Conservation (phyloP, 208 protist genomes). For the Trypanosomatidae sp. region DNA sequence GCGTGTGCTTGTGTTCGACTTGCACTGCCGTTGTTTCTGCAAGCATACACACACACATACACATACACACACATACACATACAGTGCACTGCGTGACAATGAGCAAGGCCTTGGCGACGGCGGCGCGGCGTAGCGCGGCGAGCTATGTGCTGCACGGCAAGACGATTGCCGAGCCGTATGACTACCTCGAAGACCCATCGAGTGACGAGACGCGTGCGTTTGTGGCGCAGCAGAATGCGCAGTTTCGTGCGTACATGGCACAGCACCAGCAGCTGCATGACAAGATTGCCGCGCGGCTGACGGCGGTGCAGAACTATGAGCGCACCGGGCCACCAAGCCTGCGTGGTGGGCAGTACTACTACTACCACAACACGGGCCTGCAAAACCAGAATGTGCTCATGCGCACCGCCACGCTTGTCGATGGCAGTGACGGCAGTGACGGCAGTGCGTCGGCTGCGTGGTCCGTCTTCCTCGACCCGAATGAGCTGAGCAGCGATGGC, state of each 20-base stretch:
- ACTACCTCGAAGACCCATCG: conserved; percentile 88
- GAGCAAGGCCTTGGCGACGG: conserved; percentile 38
- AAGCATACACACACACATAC: background rate
- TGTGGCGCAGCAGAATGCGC: conserved; percentile 70
- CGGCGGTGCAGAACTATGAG: conserved; percentile 58
- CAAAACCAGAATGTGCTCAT: conserved; percentile 85
- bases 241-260: conserved; percentile 55
- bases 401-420: conserved; percentile 15
- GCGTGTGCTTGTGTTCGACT: too few species aligned
- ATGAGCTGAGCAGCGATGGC: conserved; percentile 76
- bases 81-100: background rate
- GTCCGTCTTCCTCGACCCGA: conserved; percentile 88
- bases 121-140: conserved; percentile 31
- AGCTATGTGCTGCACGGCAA: conserved; percentile 59
- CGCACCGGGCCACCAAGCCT: conserved; percentile 55
- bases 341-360: conserved; percentile 68
- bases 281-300: conserved; percentile 44
- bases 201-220: conserved; percentile 79
- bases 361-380: conserved; percentile 83
- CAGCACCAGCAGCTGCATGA: conserved; percentile 22
- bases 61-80: background rate
- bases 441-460: conserved; percentile 1
- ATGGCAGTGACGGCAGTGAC: conserved; percentile 1
- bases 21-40: too few species aligned
- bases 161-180: conserved; percentile 80